Evolutionary conservation across 495 filamentous ascomycete genomes (phyloP).

Genomic region (Diplogelasinospora grovesii): DNA sequence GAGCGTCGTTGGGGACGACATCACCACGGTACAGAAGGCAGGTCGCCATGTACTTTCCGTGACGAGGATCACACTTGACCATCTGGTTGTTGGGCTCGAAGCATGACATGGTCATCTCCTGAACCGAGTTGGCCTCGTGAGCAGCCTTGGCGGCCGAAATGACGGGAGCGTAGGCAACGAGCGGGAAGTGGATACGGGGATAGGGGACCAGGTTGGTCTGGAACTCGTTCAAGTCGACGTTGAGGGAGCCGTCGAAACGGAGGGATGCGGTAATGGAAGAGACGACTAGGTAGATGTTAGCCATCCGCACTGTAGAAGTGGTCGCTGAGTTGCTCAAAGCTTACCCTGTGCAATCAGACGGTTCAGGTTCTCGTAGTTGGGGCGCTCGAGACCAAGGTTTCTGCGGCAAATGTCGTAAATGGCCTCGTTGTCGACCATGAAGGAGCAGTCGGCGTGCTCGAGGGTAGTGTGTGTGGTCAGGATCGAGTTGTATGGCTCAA

Average conservation of each 20-base stretch:
- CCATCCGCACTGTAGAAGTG: neutral
- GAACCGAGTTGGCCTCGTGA: conserved; percentile 89
- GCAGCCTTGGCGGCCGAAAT: conserved; percentile 88
- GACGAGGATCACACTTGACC: conserved; percentile 98
- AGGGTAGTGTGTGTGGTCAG: conserved; percentile 97
- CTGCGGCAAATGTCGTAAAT: conserved; percentile 99
- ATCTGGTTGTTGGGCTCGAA: conserved; percentile 83
- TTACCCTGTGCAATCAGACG: conserved; percentile 92
- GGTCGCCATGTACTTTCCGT: conserved; percentile 99
- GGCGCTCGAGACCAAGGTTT: conserved; percentile 93
- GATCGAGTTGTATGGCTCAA: conserved; percentile 99
- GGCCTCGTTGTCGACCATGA: conserved; percentile 99
- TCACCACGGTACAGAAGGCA: conserved; percentile 97
- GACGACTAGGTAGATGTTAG: conserved; percentile 57
- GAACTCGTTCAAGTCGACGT: conserved; percentile 99
- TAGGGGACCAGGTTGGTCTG: conserved; percentile 99
- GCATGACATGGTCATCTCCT: conserved; percentile 86
- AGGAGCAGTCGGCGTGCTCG: conserved; percentile 98
- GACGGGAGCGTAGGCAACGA: conserved; percentile 92
- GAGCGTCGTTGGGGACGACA: conserved; percentile 92
- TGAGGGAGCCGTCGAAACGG: conserved; percentile 96
- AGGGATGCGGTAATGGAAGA: conserved; percentile 98
- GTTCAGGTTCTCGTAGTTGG: conserved; percentile 97
- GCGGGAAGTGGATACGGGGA: conserved; percentile 98
- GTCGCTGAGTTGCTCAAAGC: conserved; percentile 7